Base-by-base conservation (phyloP, 1,284 basidiomycete species). In the Ustilago vetiveriae region DNA sequence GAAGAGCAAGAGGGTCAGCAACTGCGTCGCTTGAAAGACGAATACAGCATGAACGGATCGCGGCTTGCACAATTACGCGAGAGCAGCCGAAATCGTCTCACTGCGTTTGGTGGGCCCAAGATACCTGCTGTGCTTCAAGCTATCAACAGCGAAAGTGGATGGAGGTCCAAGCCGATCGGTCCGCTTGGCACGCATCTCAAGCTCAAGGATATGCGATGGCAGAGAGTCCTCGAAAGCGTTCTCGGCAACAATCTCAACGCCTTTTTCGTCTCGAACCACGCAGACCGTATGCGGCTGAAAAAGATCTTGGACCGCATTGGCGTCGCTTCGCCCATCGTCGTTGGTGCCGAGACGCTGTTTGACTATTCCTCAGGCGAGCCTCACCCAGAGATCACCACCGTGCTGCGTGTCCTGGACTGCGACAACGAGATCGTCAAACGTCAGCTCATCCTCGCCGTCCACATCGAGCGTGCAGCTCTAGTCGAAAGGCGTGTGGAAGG, bases 161-260 rank as follows among this genome's bases (percentile, higher is more conserved):
- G 80, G 80, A 45, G 39, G 14, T 24, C 46, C 2, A 66, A 55
- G 36, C 79, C 78, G 11, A 38, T 80, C 14, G 80, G 80, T 14
- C 94, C 95, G 0, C 82, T 97, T 24, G 96, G 96, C 1, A 93
- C 94, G 0, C 84, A 98, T 78, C 89, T 98, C 69, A 90, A 89
- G 74, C 87, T 94, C 43, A 87, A 85, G 51, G 91, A 96, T 57
- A 83, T 84, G 66, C 84, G 81, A 27, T 98, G 92, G 88, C 88
- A 87, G 0, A 83, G 84, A 0, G 74, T 92, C 7, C 81, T 97
- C 64, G 87, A 91, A 33, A 84, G 84, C 16, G 86, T 90, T 70
- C 84, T 98, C 3, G 88, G 87, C 4, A 54, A 68, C 5, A 77
- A 85, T 6, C 86, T 98, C 83, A 87, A 85, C 26, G 86, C 88